phyloP scores from a whole-genome alignment of 352 stramenopile genomes.

The Blastocystis sp. region DNA sequence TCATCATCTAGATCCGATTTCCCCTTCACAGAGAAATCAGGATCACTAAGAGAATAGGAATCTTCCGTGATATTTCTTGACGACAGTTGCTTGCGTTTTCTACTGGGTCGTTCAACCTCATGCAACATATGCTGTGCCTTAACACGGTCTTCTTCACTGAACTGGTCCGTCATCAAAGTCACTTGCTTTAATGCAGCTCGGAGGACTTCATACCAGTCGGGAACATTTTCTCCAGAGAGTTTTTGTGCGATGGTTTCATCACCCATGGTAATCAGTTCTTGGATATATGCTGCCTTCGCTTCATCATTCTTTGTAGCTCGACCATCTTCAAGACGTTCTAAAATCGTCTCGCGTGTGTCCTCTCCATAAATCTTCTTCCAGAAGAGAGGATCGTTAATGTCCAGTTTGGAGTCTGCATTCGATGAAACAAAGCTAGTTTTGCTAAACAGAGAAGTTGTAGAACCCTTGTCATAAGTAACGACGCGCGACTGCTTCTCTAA shows the following conservation, averaged over 20 bases:
- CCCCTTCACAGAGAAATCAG: background rate
- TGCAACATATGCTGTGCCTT: slow-evolving; percentile 3
- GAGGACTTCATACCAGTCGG: slow-evolving; percentile 56
- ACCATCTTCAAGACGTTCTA: slow-evolving; percentile 60
- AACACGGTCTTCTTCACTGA: slow-evolving; percentile 23
- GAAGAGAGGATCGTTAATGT: slow-evolving; percentile 95
- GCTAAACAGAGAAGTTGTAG: slow-evolving; percentile 36
- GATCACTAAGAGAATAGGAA: background rate
- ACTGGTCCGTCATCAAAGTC: slow-evolving; percentile 34
- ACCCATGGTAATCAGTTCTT: slow-evolving; percentile 57
- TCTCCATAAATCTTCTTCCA: slow-evolving; percentile 93
- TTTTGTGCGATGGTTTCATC: slow-evolving; percentile 62
- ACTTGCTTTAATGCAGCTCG: slow-evolving; percentile 25
- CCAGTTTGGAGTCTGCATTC: slow-evolving; percentile 77
- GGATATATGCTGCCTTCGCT: slow-evolving; percentile 56
- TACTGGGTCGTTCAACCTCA: slow-evolving; percentile 43
- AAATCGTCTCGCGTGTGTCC: slow-evolving; percentile 61
- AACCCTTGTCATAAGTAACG: slow-evolving; percentile 4
- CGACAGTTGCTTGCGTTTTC: slow-evolving; percentile 33
- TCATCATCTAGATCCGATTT: slow-evolving; percentile 31
- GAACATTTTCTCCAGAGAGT: slow-evolving; percentile 58
- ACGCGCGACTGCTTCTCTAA: slow-evolving; percentile 63
- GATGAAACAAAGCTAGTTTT: slow-evolving; percentile 63
- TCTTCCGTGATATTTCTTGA: background rate
- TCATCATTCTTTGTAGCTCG: slow-evolving; percentile 33